Conservation (phyloP, 2,329 filamentous ascomycete genomes). For the Xylariales sp. region DNA sequence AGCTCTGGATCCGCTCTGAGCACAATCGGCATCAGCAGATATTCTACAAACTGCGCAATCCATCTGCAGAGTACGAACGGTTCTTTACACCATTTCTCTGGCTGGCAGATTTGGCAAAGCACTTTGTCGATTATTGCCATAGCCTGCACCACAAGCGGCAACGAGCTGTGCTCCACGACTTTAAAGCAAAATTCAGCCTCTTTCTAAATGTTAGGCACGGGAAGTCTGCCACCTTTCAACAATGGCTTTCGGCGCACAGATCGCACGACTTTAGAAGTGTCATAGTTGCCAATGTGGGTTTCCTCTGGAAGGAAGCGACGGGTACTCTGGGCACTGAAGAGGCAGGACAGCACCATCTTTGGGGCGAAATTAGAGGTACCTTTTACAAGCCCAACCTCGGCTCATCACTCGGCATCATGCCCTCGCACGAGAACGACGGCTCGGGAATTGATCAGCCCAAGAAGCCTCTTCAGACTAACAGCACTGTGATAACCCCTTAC, state of each 20-base stretch:
- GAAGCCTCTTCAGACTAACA: not conserved
- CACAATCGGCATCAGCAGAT: conserved; percentile 38
- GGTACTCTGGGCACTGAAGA: conserved; percentile 36
- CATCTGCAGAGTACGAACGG: conserved; percentile 55
- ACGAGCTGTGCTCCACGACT: conserved; percentile 49
- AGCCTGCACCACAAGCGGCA: conserved; percentile 21
- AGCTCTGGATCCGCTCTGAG: conserved; percentile 62
- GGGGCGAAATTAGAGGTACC: conserved; percentile 42
- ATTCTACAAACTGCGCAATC: conserved; percentile 60
- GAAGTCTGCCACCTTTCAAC: conserved; percentile 32
- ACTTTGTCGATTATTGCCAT: conserved; percentile 63
- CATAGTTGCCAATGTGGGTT: conserved; percentile 56
- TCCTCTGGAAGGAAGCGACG: conserved; percentile 60
- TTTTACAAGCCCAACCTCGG: conserved; percentile 25
- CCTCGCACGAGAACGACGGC: conserved; percentile 12
- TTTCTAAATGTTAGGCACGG: conserved; percentile 51
- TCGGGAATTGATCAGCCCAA: not conserved
- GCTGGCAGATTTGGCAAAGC: conserved; percentile 67
- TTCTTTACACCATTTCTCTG: conserved; percentile 64
- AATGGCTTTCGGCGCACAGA: conserved; percentile 50
- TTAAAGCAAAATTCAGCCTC: conserved; percentile 49
- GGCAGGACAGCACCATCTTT: conserved; percentile 38
- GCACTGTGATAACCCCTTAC: conserved; percentile 68
- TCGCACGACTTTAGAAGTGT: conserved; percentile 59
- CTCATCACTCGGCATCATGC: not conserved